phyloP scores from a whole-genome alignment of 1,284 basidiomycete genomes.

The Lentinus polychrous region DNA sequence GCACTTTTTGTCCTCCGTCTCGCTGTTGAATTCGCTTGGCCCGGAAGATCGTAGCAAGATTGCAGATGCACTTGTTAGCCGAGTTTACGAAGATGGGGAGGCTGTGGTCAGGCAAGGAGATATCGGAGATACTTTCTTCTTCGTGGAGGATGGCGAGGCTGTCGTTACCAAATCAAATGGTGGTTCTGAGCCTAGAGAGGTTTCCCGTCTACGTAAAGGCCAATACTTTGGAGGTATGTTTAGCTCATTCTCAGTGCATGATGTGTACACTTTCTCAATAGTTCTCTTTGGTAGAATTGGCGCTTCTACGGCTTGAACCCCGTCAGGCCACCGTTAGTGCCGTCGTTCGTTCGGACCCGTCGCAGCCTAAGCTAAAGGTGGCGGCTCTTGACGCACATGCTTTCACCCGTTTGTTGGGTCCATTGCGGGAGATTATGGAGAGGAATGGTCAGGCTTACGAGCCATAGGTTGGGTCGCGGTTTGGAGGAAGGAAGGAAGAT shows the following conservation, averaged over 20 bases:
- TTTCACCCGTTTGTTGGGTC: slow-evolving; percentile 92
- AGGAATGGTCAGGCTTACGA: slow-evolving; percentile 63
- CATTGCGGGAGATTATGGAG: slow-evolving; percentile 84
- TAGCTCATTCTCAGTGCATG: slow-evolving; percentile 1
- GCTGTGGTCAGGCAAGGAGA: slow-evolving; percentile 90
- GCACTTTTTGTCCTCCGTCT: slow-evolving; percentile 88
- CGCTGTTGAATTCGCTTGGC: slow-evolving; percentile 81
- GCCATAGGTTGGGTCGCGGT: background rate
- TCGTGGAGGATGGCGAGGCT: slow-evolving; percentile 91
- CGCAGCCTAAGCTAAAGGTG: slow-evolving; percentile 73
- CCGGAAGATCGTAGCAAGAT: slow-evolving; percentile 92
- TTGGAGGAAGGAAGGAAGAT: background rate
- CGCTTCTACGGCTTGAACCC: slow-evolving; percentile 78
- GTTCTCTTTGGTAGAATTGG: slow-evolving; percentile 51
- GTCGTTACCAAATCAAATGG: slow-evolving; percentile 74
- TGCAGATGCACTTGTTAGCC: slow-evolving; percentile 88
- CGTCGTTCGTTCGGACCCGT: slow-evolving; percentile 41
- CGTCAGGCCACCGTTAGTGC: slow-evolving; percentile 94
- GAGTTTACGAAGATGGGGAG: slow-evolving; percentile 77
- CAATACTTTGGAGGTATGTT: slow-evolving; percentile 96
- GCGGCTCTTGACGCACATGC: slow-evolving; percentile 91
- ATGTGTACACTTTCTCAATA: slow-evolving; percentile 2
- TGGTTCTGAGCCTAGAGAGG: slow-evolving; percentile 59
- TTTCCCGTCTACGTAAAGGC: slow-evolving; percentile 78
- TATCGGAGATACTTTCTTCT: slow-evolving; percentile 94